phyloP scores from a whole-genome alignment of 2,329 filamentous ascomycete genomes.

The Penicillium crustosum region DNA sequence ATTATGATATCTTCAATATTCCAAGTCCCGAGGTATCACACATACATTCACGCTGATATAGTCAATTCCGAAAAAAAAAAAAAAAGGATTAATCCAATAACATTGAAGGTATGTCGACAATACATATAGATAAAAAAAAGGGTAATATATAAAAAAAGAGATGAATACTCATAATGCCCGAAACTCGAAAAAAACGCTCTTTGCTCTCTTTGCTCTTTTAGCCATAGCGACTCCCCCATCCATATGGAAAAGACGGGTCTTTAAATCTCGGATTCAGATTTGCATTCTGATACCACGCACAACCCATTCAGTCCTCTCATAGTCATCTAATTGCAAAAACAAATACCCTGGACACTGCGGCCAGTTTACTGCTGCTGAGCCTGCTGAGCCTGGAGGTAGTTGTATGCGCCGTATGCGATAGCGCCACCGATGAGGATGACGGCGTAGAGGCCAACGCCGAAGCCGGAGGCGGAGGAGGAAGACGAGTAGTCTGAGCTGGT shows the following conservation, averaged over 20 bases:
- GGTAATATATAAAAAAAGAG: not conserved
- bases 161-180: not conserved
- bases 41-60: not conserved
- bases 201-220: slow-evolving; percentile 9
- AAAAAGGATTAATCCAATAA: not conserved
- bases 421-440: slow-evolving; percentile 75
- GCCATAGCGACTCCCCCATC: not conserved
- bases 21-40: not conserved
- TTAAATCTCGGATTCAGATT: not conserved
- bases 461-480: slow-evolving; percentile 39
- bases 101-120: not conserved
- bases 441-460: slow-evolving; percentile 80
- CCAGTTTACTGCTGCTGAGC: slow-evolving; percentile 24
- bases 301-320: not conserved
- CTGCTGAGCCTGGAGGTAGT: slow-evolving; percentile 67
- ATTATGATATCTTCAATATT: no score
- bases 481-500: slow-evolving; percentile 47
- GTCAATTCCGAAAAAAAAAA: not conserved
- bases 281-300: not conserved
- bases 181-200: not conserved
- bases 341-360: not conserved
- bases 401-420: slow-evolving; percentile 77
- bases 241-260: not conserved
- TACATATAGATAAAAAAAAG: not conserved
- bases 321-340: not conserved